Base-by-base conservation (phyloP, 2,329 filamentous ascomycete genomes). In the Periconia macrospinosa region DNA sequence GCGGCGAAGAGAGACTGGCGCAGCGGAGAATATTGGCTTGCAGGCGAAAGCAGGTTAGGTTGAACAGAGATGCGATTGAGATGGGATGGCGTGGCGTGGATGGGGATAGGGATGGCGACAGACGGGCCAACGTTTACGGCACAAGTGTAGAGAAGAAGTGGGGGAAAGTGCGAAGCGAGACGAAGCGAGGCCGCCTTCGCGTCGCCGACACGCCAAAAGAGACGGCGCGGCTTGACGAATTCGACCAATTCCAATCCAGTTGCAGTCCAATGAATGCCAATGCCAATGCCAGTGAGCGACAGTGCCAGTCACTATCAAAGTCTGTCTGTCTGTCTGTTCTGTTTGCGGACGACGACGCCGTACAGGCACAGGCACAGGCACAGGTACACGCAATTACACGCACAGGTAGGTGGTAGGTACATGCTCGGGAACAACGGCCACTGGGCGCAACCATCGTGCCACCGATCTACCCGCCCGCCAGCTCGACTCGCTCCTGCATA, bases 381-480 rank as follows among this genome's bases (percentile, higher is more conserved):
- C 11, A 37, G 33, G 33, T 14, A 5, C 33, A 37, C 3, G 37
- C 50, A n/a, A n/a, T n/a, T n/a, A n/a, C n/a, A n/a, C n/a, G 8
- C 30, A 33, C 30, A 8, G 30, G 30, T 7, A 8, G 30, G 30
- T 33, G 30, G 33, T 37, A 37, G 33, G 33, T 14, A 5, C 33
- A 37, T 6, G 37, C 50, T 56, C 56, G 58, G 59, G 53, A 58
- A 52, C 7, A 60, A 56, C 52, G 51, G 43, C 57, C 45, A 53
- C 55, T 57, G 57, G 55, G 56, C 41, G 57, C 49, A 56, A 57
- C 56, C 48, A 52, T 40, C 61, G 65, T 65, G 61, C 64, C 64
- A 54, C 59, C 52, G 64, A 68, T 69, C 63, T 68, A 62, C 60
- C 57, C 62, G 57, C 59, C 62, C 62, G 57, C 62, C 55, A 54